A percentile compares a stretch with the other conserved stretches of the same genome.
Evolutionary conservation across 129 eudicot genomes (phyloP).

Genomic region (Smallanthus sonchifolius): DNA sequence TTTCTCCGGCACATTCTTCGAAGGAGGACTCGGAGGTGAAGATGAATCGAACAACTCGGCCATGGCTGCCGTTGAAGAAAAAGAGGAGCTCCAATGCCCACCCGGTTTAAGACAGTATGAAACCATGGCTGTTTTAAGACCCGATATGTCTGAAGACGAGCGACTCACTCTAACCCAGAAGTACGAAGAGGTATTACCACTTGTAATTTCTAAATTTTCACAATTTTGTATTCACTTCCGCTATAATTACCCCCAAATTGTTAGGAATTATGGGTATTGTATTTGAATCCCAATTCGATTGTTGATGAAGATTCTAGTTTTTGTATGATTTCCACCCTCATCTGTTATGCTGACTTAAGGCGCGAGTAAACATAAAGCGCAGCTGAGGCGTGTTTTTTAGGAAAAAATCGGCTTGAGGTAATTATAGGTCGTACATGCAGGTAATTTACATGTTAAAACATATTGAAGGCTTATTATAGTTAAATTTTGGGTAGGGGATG

Average conservation of each 20-base stretch:
- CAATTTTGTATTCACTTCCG: background rate
- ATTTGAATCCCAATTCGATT: background rate
- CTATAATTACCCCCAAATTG: background rate
- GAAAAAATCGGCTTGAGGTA: no score
- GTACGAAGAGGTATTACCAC: slow-evolving; percentile 15
- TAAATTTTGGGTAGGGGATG: no score
- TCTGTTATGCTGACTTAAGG: no score
- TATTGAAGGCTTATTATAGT: no score
- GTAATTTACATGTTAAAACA: no score
- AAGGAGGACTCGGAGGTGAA: slow-evolving; percentile 14
- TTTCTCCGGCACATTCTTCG: slow-evolving; percentile 22
- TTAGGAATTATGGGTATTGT: background rate
- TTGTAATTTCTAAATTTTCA: background rate
- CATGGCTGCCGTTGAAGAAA: slow-evolving; percentile 12
- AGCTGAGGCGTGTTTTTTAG: no score
- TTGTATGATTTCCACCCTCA: background rate
- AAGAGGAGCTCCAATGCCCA: slow-evolving; percentile 8
- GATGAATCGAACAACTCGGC: slow-evolving; percentile 9
- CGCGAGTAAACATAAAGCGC: no score
- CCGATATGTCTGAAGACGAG: slow-evolving; percentile 26
- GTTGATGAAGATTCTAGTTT: background rate
- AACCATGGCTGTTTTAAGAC: slow-evolving; percentile 19
- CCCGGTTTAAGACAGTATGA: slow-evolving; percentile 25
- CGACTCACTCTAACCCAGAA: slow-evolving; percentile 20
- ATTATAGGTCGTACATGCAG: no score